Evolutionary conservation across 345 rosid genomes (phyloP).

Genomic region (Boechera divaricarpa): DNA sequence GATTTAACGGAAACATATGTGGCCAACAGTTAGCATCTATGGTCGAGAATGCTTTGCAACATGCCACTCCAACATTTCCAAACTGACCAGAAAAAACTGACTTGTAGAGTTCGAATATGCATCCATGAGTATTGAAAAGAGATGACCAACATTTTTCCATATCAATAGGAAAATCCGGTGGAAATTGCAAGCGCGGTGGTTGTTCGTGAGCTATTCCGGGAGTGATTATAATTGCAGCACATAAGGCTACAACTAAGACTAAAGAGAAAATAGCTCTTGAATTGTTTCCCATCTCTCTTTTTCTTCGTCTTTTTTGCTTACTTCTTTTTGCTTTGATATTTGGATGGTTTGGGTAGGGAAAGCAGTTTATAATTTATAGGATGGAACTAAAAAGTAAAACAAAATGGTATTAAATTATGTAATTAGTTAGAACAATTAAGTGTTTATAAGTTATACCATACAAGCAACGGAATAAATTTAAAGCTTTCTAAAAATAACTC

Average conservation of each 20-base stretch:
- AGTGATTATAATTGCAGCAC: conserved; percentile 3
- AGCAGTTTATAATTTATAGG: conserved; percentile 6
- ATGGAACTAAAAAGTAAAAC: not conserved
- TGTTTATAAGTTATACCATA: conserved; percentile 4
- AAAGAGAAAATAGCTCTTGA: conserved; percentile 14
- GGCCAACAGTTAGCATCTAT: conserved; percentile 24
- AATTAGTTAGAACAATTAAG: not conserved
- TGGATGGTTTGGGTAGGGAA: conserved; percentile 19
- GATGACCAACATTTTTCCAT: conserved; percentile 38
- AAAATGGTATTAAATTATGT: not conserved
- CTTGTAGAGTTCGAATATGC: conserved; percentile 22
- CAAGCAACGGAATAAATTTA: not conserved
- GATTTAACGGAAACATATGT: not conserved
- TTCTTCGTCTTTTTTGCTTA: not conserved
- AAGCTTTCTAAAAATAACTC: conserved; percentile 7
- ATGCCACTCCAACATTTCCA: conserved; percentile 28
- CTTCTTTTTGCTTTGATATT: conserved; percentile 3
- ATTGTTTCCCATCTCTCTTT: conserved; percentile 17
- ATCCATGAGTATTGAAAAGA: conserved; percentile 33
- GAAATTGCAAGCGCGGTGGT: conserved; percentile 11
- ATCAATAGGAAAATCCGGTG: not conserved
- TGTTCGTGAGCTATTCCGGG: conserved; percentile 15
- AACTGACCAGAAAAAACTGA: conserved; percentile 28
- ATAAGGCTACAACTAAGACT: conserved; percentile 18
- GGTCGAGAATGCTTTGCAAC: conserved; percentile 33